Conservation (phyloP, 176 grass and related monocot species). For the Canna indica region DNA sequence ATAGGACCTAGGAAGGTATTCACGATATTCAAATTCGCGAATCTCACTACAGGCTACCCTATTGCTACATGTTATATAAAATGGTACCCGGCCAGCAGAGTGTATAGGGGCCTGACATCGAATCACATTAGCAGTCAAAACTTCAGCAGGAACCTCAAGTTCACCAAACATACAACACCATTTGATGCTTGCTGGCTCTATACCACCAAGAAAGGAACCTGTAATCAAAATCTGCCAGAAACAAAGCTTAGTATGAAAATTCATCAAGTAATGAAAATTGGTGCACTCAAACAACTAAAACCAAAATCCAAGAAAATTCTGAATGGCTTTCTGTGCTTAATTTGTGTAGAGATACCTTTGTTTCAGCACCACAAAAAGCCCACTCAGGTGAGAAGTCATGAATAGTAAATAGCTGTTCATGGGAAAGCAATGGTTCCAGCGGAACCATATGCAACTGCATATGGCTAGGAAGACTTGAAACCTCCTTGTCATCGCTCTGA, state of each 20-base stretch:
- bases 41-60: slow-evolving; percentile 82
- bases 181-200: slow-evolving; percentile 38
- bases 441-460: slow-evolving; percentile 59
- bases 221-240: slow-evolving; percentile 44
- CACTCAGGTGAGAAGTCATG: slow-evolving; percentile 68
- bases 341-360: slow-evolving; percentile 42
- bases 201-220: slow-evolving; percentile 48
- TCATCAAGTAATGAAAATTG: background rate
- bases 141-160: slow-evolving; percentile 64
- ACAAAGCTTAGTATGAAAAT: slow-evolving; percentile 1
- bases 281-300: background rate
- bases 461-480: slow-evolving; percentile 40
- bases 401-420: slow-evolving; percentile 84
- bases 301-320: background rate
- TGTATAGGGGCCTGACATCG: slow-evolving; percentile 56
- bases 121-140: slow-evolving; percentile 44
- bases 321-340: background rate
- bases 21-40: slow-evolving; percentile 81
- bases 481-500: slow-evolving; percentile 34
- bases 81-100: slow-evolving; percentile 66
- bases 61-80: slow-evolving; percentile 85
- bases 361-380: slow-evolving; percentile 49
- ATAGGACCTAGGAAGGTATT: slow-evolving; percentile 5
- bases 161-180: slow-evolving; percentile 99
- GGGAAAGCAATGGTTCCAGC: slow-evolving; percentile 56